These are phyloP conservation scores for Viola pubescens DNA, from an alignment of 441 rosid genomes.

Conservation along the genomic window DNA sequence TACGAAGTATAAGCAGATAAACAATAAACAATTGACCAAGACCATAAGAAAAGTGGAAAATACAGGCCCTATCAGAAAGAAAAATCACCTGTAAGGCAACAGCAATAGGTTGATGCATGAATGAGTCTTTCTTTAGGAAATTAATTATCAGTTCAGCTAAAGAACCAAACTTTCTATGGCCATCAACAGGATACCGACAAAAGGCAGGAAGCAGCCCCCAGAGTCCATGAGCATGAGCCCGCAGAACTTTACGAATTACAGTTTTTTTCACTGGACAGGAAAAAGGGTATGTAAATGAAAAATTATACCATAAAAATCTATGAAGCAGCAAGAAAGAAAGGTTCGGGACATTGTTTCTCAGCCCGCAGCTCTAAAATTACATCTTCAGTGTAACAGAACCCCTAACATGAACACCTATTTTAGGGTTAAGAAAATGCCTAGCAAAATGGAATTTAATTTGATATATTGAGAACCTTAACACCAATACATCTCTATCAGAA, in stretches of 20 bases:
- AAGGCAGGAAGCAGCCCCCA: conserved; percentile 76
- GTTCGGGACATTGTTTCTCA: background rate
- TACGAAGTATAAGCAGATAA: conserved; percentile 1
- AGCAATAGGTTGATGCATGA: conserved; percentile 63
- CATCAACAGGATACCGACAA: conserved; percentile 69
- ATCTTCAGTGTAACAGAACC: no score
- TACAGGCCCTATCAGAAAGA: background rate
- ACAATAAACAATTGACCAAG: conserved; percentile 3
- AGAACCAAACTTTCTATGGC: conserved; percentile 37
- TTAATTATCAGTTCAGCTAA: conserved; percentile 54
- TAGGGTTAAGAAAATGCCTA: no score
- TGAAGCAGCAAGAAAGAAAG: background rate
- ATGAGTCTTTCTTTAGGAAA: conserved; percentile 49
- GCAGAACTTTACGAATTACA: conserved; percentile 48
- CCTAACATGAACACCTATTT: no score
- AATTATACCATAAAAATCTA: background rate
- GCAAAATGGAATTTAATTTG: no score
- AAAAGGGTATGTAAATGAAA: conserved; percentile 10
- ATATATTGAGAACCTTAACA: no score
- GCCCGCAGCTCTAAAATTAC: no score
- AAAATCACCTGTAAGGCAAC: conserved; percentile 61
- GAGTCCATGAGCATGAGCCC: conserved; percentile 58
- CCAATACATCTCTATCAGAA: background rate
- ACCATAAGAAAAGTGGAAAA: background rate
- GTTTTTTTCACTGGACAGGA: conserved; percentile 54